These are phyloP conservation scores for Gleditsia sinensis DNA, from an alignment of 306 rosid genomes.

Conservation along the genomic window DNA sequence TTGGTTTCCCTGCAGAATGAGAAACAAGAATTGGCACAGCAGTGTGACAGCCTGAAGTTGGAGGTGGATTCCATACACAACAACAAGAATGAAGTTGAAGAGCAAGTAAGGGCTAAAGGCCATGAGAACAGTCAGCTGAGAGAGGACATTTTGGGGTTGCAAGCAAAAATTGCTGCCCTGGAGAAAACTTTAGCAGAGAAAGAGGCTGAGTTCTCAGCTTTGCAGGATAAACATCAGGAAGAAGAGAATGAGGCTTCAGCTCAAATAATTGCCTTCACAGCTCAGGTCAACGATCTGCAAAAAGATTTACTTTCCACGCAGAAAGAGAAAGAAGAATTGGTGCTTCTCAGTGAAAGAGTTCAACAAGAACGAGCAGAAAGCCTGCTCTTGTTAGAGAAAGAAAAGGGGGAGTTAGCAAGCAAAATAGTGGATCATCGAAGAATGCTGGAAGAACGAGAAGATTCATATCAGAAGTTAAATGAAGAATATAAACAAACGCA, in stretches of 20 bases:
- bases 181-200: constrained; percentile 56
- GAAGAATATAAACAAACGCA: constrained; percentile 56
- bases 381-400: constrained; percentile 48
- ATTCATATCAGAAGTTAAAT: constrained; percentile 53
- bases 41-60: constrained; percentile 50
- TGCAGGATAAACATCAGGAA: constrained; percentile 47
- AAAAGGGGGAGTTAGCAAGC: constrained; percentile 56
- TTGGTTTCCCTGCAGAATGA: constrained; percentile 61
- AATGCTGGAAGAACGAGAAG: constrained; percentile 58
- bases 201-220: constrained; percentile 53
- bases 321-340: constrained; percentile 60
- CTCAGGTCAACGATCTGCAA: constrained; percentile 57
- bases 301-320: constrained; percentile 57
- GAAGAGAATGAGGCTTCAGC: constrained; percentile 59
- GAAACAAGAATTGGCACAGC: constrained; percentile 34
- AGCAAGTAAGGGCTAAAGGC: constrained; percentile 42
- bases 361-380: constrained; percentile 55
- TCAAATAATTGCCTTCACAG: constrained; percentile 47
- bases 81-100: constrained; percentile 54
- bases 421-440: constrained; percentile 46
- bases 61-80: constrained; percentile 45
- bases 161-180: constrained; percentile 43
- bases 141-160: constrained; percentile 43
- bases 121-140: constrained; percentile 44
- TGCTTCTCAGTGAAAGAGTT: constrained; percentile 46